Percentiles rank a stretch among this genome's conserved stretches.
These are phyloP conservation scores for Phytophthora agathidicida DNA, from an alignment of 352 stramenopile genomes.

Conservation along the genomic window DNA sequence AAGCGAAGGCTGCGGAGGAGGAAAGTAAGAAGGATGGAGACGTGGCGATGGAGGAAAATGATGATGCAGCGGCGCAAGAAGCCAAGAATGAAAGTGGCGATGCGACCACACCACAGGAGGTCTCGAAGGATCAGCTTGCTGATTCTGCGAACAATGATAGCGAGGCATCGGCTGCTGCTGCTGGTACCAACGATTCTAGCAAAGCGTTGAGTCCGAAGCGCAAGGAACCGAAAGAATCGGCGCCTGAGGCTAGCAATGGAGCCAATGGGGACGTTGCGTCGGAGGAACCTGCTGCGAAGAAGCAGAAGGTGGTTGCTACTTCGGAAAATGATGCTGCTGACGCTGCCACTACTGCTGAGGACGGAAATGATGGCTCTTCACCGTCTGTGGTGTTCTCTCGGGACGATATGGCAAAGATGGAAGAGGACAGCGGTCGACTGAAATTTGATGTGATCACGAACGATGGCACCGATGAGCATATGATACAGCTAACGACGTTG, in stretches of 20 bases:
- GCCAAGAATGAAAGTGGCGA: slow-evolving; percentile 8
- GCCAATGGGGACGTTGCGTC: background rate
- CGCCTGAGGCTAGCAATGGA: slow-evolving; percentile 14
- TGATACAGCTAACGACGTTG: slow-evolving; percentile 94
- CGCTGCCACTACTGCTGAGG: background rate
- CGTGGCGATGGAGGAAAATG: slow-evolving; percentile 14
- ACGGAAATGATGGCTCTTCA: slow-evolving; percentile 10
- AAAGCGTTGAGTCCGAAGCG: slow-evolving; percentile 27
- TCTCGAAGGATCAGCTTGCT: background rate
- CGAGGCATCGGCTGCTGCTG: too few relatives aligned
- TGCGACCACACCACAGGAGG: background rate
- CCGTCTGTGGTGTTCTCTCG: slow-evolving; percentile 74
- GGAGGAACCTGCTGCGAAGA: slow-evolving; percentile 34
- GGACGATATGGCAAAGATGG: slow-evolving; percentile 89
- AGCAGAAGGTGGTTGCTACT: slow-evolving; percentile 41
- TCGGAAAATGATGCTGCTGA: slow-evolving; percentile 16
- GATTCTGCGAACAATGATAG: slow-evolving; percentile 2
- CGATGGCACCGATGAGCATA: slow-evolving; percentile 86
- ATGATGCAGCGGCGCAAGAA: background rate
- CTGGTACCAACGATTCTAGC: slow-evolving; percentile 6
- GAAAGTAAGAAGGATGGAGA: background rate
- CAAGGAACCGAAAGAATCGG: slow-evolving; percentile 17
- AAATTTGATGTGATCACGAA: slow-evolving; percentile 93
- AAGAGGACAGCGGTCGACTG: slow-evolving; percentile 78
- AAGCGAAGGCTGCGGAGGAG: background rate